Evolutionary conservation across 2,329 filamentous ascomycete genomes (phyloP), one percentile per base, ranked within the genome.

Genomic region (Lachnellula occidentalis): DNA sequence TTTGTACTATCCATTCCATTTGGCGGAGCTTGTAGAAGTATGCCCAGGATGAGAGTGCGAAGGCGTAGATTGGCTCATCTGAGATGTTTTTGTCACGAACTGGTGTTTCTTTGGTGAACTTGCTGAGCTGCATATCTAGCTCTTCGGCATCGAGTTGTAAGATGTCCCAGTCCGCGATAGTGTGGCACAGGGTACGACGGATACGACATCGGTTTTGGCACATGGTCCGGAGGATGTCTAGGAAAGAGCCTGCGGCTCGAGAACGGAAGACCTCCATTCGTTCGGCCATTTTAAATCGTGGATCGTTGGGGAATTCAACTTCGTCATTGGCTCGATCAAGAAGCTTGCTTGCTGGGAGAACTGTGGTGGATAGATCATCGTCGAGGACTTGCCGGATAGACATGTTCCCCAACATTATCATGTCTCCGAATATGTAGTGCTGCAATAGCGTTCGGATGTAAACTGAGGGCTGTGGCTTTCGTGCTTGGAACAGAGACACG

Each of bases 131-230:
- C 34, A 80, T 76, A 68, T 95, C 90, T 34, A 91, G 76, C 58
- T 89, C 83, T 67, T 92, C 88, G 5, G 88, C 87, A 64, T 95
- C 90, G 8, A 82, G 76, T 71, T 96, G 91, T 2, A 97, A 76
- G 50, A 81, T 80, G 65, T 96, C 91, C 85, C 91, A 95, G 56
- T 92, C 87, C 2, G 83, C 75, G 36, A 96, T 83, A 14, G 86
- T 82, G 67, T 97, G 92, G 58, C 86, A 91, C 8, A 99, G 78
- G n/a, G 87, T 91, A 36, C 94, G 83, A n/a, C 94, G 83, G 42
- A 95, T 83, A 2, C 94, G 86, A 67, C 90, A 95, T 50, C 91
- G 80, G 67, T 97, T 99, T 68, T 97, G 89, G 64, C 91, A 95
- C 17, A 94, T 78, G 7, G 88, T 87, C 47, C 91, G 83, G 64